These are phyloP conservation scores for Hirschioporus abietinus DNA, from an alignment of 768 basidiomycete genomes.

Conservation along the genomic window DNA sequence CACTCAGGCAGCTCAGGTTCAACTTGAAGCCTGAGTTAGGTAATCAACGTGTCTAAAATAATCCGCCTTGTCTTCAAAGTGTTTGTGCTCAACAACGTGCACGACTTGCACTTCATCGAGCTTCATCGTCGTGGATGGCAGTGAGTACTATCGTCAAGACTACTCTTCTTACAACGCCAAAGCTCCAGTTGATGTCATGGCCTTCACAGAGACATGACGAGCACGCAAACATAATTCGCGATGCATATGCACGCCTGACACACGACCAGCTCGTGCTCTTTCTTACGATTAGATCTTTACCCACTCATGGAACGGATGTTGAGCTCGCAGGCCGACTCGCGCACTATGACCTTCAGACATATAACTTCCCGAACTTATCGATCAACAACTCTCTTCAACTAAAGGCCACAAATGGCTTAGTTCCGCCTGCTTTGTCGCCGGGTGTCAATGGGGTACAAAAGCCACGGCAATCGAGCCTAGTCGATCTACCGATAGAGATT, in stretches of 20 bases:
- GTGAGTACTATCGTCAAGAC: not conserved
- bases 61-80: not conserved
- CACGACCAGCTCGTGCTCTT: slow-evolving; percentile 70
- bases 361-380: slow-evolving; percentile 45
- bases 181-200: not conserved
- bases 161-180: not conserved
- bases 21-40: too few species aligned
- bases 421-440: slow-evolving; percentile 14
- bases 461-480: slow-evolving; percentile 30
- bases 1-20: too few species aligned
- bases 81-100: not conserved
- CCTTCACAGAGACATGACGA: not conserved
- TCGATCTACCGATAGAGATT: slow-evolving; percentile 72
- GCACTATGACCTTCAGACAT: slow-evolving; percentile 70
- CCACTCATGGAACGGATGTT: slow-evolving; percentile 51
- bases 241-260: slow-evolving; percentile 64
- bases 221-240: slow-evolving; percentile 40
- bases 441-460: slow-evolving; percentile 25
- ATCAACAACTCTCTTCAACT: slow-evolving; percentile 15
- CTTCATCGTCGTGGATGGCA: not conserved
- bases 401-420: not conserved
- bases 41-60: not conserved
- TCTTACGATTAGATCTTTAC: slow-evolving; percentile 66
- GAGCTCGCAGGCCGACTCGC: slow-evolving; percentile 70
- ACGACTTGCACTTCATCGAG: not conserved